Evolutionary conservation across 345 rosid genomes (phyloP).

Genomic region (Erysimum cheiranthoides): DNA sequence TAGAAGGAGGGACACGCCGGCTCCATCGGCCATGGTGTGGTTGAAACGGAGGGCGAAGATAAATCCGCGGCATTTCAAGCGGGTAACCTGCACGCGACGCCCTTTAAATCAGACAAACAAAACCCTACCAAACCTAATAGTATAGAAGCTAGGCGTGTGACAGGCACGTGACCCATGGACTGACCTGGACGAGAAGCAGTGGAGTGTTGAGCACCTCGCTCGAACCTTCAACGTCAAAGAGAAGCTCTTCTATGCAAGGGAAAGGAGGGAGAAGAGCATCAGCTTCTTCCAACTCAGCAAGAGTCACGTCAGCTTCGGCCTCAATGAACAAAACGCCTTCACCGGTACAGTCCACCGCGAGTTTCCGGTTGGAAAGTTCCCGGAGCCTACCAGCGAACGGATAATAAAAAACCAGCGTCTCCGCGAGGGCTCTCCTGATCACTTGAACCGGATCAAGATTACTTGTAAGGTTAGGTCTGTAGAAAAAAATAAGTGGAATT

Average conservation of each 20-base stretch:
- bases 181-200: slow-evolving; percentile 57
- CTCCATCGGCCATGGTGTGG: slow-evolving; percentile 59
- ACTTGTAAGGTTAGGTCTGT: slow-evolving; percentile 30
- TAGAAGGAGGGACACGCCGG: slow-evolving; percentile 53
- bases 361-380: slow-evolving; percentile 53
- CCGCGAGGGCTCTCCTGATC: slow-evolving; percentile 50
- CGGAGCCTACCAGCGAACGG: slow-evolving; percentile 65
- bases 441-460: slow-evolving; percentile 52
- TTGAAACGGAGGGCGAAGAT: slow-evolving; percentile 54
- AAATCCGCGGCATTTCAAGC: slow-evolving; percentile 55
- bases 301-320: slow-evolving; percentile 58
- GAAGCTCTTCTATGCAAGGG: slow-evolving; percentile 61
- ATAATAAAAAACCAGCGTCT: slow-evolving; percentile 55
- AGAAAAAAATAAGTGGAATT: slow-evolving; percentile 42
- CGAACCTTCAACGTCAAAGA: slow-evolving; percentile 61
- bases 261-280: slow-evolving; percentile 59
- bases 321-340: slow-evolving; percentile 60
- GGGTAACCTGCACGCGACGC: slow-evolving; percentile 48
- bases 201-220: slow-evolving; percentile 51
- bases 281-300: slow-evolving; percentile 50
- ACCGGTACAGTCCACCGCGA: slow-evolving; percentile 61
- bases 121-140: no score
- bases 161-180: not conserved
- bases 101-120: not conserved
- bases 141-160: no score